Evolutionary conservation across 495 filamentous ascomycete species (phyloP), one percentile per base, ranked within the genome.

Genomic region (Cladorrhinum samala): DNA sequence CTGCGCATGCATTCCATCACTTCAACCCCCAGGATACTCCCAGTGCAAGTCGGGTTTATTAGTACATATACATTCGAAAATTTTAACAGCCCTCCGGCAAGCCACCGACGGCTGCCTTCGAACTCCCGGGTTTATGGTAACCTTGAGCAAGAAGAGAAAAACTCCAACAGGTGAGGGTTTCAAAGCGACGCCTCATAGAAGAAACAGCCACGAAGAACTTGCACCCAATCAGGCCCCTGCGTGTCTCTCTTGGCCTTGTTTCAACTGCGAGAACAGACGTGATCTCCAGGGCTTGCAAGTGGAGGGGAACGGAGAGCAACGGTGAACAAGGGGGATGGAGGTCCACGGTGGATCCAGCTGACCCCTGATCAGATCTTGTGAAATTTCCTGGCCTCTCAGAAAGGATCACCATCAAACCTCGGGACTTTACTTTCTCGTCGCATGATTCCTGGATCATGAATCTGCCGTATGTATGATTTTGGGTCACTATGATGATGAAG

Each of bases 241-340:
- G 6, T 5, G 27, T 33, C 27, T 6, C 11, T 37, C 27, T 46
- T 65, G 55, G 62, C 57, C 33, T 52, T 54, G 65, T 68, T 68
- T 68, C 63, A 68, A 54, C 53, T 57, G 65, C 66, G 63, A 58
- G 58, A 64, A 63, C 67, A 61, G 47, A 59, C 51, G 9, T 51
- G 24, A 50, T 45, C 23, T 56, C 19, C 44, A 51, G 24, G 52
- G 41, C 24, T 21, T 33, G 5, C 51, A 20, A 56, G 45, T 54
- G 56, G 58, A 55, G 48, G 52, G 49, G 49, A 33, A 17, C 37
- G 50, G 40, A 37, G 50, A 25, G 40, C 20, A 23, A 18, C 40
- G 36, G 44, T 23, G 42, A 25, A 33, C 30, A 39, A 24, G 25
- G 46, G 38, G 24, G 52, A 23, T 17, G 13, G 19, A 23, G 42